Evolutionary conservation across 192 early-diverging fungal genomes (phyloP), one percentile per base, ranked within the genome.

Genomic region (Gamsiella multidivaricata): DNA sequence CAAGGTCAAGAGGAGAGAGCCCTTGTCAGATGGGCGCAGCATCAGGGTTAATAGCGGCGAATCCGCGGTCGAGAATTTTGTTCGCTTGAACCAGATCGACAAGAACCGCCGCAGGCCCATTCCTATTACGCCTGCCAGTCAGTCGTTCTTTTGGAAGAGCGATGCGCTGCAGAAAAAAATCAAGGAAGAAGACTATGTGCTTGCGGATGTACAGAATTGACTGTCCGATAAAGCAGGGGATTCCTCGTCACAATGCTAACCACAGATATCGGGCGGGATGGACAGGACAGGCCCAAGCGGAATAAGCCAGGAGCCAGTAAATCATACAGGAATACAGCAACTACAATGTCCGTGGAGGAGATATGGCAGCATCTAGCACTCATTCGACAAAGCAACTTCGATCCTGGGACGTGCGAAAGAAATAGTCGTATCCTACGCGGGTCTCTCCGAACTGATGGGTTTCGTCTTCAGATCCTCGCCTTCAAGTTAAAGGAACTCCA

Each of bases 401-500:
- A 60, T 46, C 42, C 58, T 11, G 1, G 17, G 11, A 11, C 25
- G 3, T 47, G 17, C 58, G 14, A 32, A 10, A 18, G 4, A 29
- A 26, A 22, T 7, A 51, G 52, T 22, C 61, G 61, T 61, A 31
- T 55, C 28, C 45, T 63, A 5, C 43, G 39, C 8, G 52, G 54
- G 11, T 71, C 45, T 25, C 31, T 71, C 39, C 18, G 28, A 60
- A 57, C 60, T 7, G 54, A 71, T 31, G 69, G 54, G 10, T 43
- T 56, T 26, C 69, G 61, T 2, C 51, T 63, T 43, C 53, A 71
- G 11, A 22, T 71, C 7, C 47, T 50, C 8, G 59, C 59, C 1
- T 71, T 63, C 45, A 63, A 71, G 43, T n/a, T 63, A 8, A 50
- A 62, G 5, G 54, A 56, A 32, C 39, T 67, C 18, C 41, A 67